Evolutionary conservation across 495 filamentous ascomycete species (phyloP).

Genomic region (Pyronema domesticum): DNA sequence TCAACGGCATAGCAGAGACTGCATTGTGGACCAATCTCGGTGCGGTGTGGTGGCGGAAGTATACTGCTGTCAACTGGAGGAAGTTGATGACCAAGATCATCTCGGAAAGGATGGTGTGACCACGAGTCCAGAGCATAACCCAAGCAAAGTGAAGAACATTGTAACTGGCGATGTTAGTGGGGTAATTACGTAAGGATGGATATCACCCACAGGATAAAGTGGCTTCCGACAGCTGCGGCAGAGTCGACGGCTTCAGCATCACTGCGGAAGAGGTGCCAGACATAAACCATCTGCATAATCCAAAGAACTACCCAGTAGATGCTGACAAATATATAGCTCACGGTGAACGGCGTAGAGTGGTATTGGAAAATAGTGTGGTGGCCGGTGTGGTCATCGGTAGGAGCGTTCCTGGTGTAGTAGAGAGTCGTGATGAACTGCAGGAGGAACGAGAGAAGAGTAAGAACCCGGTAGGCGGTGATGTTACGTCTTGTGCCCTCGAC

Average conservation of each 20-base stretch:
- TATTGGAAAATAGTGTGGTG: slow-evolving; percentile 34
- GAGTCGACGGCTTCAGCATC: slow-evolving; percentile 39
- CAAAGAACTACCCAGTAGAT: slow-evolving; percentile 71
- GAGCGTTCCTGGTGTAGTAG: slow-evolving; percentile 46
- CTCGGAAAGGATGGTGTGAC: slow-evolving; percentile 47
- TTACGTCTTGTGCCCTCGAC: slow-evolving; percentile 25
- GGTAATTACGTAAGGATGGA: not conserved
- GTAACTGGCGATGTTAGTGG: slow-evolving; percentile 12
- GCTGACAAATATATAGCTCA: slow-evolving; percentile 48
- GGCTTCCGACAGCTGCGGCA: slow-evolving; percentile 59
- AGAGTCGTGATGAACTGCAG: slow-evolving; percentile 48
- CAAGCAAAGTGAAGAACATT: slow-evolving; percentile 65
- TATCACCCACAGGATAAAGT: slow-evolving; percentile 52
- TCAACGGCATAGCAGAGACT: slow-evolving; percentile 56
- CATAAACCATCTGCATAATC: slow-evolving; percentile 55
- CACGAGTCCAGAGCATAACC: slow-evolving; percentile 64
- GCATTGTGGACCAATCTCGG: slow-evolving; percentile 51
- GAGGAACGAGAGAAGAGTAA: slow-evolving; percentile 54
- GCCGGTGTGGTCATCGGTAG: slow-evolving; percentile 39
- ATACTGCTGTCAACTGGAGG: slow-evolving; percentile 54
- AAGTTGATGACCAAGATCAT: slow-evolving; percentile 62
- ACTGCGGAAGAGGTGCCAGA: slow-evolving; percentile 50
- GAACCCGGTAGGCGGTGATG: slow-evolving; percentile 41
- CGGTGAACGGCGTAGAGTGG: slow-evolving; percentile 54
- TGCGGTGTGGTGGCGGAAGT: slow-evolving; percentile 55